These are phyloP conservation scores for Naganishia cerealis DNA, from an alignment of 1,284 basidiomycete genomes.

Conservation along the genomic window DNA sequence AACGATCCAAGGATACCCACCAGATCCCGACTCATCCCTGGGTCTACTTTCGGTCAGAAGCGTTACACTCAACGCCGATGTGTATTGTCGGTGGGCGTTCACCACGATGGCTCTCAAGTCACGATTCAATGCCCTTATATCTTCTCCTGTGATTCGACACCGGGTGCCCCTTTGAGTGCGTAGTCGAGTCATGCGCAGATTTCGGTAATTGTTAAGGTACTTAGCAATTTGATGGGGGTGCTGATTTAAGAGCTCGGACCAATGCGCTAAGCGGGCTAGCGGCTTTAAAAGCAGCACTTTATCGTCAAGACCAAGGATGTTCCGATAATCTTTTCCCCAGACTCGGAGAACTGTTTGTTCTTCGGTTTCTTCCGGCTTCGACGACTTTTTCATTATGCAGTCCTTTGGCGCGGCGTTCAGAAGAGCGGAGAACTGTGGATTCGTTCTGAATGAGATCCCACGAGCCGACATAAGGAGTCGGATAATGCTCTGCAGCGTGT, in stretches of 20 bases:
- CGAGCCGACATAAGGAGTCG: not conserved
- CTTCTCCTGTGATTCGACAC: no score
- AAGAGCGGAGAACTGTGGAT: not conserved
- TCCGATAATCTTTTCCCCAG: not conserved
- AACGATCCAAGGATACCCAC: no score
- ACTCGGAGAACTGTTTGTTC: not conserved
- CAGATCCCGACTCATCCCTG: no score
- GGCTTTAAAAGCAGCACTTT: not conserved
- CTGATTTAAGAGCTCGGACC: not conserved
- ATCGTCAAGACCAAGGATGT: not conserved
- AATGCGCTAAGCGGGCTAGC: not conserved
- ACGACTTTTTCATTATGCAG: not conserved
- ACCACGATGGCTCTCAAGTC: no score
- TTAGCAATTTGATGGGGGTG: not conserved
- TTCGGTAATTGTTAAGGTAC: not conserved
- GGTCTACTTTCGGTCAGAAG: no score
- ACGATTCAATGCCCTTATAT: no score
- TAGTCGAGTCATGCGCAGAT: no score
- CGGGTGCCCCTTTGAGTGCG: no score
- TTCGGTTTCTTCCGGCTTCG: not conserved
- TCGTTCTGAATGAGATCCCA: not conserved
- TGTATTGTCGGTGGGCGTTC: no score
- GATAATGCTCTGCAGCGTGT: not conserved
- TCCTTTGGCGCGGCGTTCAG: not conserved
- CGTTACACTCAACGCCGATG: no score